phyloP scores from a whole-genome alignment of 176 grass and related monocot genomes.

The Raddia distichophylla region DNA sequence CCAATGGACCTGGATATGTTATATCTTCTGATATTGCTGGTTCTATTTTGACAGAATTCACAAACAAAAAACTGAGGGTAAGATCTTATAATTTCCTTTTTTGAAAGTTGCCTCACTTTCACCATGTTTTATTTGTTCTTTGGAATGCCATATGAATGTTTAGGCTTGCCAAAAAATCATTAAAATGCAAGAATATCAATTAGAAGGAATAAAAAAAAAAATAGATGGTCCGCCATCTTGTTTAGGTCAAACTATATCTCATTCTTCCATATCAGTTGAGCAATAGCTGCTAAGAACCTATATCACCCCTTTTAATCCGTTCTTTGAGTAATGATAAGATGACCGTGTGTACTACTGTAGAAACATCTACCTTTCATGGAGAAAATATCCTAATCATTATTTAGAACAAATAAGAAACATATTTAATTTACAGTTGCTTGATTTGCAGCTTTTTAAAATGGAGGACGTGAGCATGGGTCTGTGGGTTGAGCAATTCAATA shows the following conservation, averaged over 20 bases:
- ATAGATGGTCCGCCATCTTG: not conserved
- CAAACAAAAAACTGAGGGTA: slow-evolving; percentile 68
- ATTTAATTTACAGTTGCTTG: slow-evolving; percentile 26
- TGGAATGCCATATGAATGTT: not conserved
- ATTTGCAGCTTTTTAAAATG: slow-evolving; percentile 93
- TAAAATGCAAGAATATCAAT: not conserved
- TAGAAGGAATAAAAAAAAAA: not conserved
- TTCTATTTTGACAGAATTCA: slow-evolving; percentile 65
- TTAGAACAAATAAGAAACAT: not conserved
- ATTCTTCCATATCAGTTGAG: not conserved
- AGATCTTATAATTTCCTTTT: slow-evolving; percentile 25
- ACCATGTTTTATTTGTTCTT: not conserved
- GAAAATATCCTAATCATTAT: not conserved
- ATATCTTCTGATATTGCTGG: slow-evolving; percentile 79
- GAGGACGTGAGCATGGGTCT: slow-evolving; percentile 98
- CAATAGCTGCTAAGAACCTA: not conserved
- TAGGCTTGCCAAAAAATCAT: not conserved
- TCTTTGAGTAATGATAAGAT: not conserved
- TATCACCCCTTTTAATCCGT: not conserved
- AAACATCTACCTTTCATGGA: not conserved
- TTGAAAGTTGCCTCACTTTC: not conserved
- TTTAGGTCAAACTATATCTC: not conserved
- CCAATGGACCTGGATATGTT: slow-evolving; percentile 95
- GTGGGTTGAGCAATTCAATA: slow-evolving; percentile 89
- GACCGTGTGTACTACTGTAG: not conserved